phyloP scores from a whole-genome alignment of 2,329 filamentous ascomycete species.

The Dactylellina drechsleri region DNA sequence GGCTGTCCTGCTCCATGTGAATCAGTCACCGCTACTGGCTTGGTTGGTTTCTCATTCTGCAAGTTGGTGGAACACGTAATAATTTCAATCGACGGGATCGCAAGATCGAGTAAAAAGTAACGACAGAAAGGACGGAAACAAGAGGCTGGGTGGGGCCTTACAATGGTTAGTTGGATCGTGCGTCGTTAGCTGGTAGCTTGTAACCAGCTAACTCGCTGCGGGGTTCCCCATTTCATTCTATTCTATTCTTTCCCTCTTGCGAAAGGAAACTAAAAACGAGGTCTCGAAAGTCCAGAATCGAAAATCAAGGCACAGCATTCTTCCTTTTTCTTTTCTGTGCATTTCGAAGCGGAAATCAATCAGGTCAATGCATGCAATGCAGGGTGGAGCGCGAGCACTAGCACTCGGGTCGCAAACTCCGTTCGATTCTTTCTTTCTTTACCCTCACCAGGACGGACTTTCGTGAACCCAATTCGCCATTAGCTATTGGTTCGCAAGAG shows the following conservation, averaged over 20 bases:
- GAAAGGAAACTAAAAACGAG: background rate
- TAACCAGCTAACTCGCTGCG: constrained; percentile 5
- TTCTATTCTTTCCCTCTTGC: background rate
- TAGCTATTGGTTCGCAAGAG: background rate
- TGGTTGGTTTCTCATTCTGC: no score
- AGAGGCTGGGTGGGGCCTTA: constrained; percentile 32
- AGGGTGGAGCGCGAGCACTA: no score
- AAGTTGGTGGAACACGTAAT: background rate
- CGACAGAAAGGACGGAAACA: background rate
- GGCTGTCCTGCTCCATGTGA: no score
- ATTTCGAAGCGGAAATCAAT: background rate
- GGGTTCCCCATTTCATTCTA: constrained; percentile 1
- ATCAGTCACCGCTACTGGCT: no score
- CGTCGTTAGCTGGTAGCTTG: background rate
- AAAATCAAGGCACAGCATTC: constrained; percentile 5
- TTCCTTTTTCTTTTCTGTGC: background rate
- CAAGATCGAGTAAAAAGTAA: constrained; percentile 10
- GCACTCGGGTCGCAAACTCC: constrained; percentile 1
- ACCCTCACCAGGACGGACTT: background rate
- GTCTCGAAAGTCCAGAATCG: background rate
- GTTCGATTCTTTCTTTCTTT: background rate
- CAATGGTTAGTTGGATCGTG: background rate
- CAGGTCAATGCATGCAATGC: background rate
- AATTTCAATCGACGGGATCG: background rate
- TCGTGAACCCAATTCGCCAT: background rate